These are phyloP conservation scores for Pichia heedii DNA, from an alignment of 805 yeast genomes.

Conservation along the genomic window DNA sequence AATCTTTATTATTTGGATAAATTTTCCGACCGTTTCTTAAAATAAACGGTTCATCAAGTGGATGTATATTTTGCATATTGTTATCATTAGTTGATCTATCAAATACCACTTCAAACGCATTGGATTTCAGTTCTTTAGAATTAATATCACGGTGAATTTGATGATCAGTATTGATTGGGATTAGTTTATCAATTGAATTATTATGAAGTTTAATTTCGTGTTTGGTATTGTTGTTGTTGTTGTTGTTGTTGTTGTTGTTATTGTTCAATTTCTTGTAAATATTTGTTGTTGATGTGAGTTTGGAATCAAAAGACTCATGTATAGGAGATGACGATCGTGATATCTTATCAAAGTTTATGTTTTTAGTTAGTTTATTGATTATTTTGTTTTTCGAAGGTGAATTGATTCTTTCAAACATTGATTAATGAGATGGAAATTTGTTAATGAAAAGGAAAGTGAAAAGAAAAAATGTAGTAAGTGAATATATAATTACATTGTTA, in stretches of 20 bases:
- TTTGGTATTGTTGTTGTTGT: background rate
- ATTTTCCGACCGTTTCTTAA: conserved; percentile 12
- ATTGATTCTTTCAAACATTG: background rate
- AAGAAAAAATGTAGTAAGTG: no score
- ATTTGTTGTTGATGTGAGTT: background rate
- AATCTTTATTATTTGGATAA: conserved; percentile 3
- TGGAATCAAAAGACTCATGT: background rate
- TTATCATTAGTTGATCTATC: conserved; percentile 5
- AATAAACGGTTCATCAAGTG: conserved; percentile 24
- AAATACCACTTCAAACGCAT: conserved; percentile 23
- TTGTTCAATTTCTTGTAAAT: background rate
- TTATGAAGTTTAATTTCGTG: background rate
- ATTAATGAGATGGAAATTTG: background rate
- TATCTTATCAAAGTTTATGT: background rate
- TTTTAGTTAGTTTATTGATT: background rate
- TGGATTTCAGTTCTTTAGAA: conserved; percentile 13
- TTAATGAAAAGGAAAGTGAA: background rate
- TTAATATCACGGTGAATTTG: background rate
- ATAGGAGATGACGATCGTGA: background rate
- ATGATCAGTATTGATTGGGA: background rate
- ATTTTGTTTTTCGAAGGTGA: background rate
- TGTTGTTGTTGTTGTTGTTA: no score
- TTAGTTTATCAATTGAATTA: background rate
- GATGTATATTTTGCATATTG: conserved; percentile 24
- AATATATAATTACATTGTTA: no score